phyloP scores from a whole-genome alignment of 148 eudicot species.

The Chenopodium quinoa region DNA sequence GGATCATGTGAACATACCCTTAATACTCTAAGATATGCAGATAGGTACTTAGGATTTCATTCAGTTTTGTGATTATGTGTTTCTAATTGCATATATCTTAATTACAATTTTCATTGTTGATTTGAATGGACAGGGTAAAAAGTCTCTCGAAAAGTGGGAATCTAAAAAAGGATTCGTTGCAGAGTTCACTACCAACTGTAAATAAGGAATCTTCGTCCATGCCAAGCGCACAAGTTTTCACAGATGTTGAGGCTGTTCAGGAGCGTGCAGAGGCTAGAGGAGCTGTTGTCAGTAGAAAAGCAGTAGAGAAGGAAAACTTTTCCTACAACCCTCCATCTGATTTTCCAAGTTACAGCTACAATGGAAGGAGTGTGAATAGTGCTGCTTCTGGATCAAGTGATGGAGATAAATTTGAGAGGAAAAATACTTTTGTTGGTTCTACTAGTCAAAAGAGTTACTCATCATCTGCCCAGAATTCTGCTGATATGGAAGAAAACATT shows the following conservation, averaged over 20 bases:
- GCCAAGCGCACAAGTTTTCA: conserved; percentile 41
- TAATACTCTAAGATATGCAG: conserved; percentile 98
- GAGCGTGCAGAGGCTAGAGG: conserved; percentile 61
- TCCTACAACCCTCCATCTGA: conserved; percentile 49
- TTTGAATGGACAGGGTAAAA: conserved; percentile 70
- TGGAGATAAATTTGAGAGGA: conserved; percentile 49
- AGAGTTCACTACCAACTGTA: conserved; percentile 45
- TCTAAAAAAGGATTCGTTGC: conserved; percentile 67
- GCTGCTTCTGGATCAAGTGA: conserved; percentile 37
- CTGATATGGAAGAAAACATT: conserved; percentile 59
- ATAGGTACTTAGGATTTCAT: conserved; percentile 47
- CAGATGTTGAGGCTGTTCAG: conserved; percentile 53
- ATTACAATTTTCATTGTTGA: neutral
- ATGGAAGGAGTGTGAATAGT: conserved; percentile 45
- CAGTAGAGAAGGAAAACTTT: conserved; percentile 45
- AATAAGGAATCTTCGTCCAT: conserved; percentile 57
- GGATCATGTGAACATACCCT: conserved; percentile 98
- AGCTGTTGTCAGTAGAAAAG: conserved; percentile 56
- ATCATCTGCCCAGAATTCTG: conserved; percentile 39
- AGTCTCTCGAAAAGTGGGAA: conserved; percentile 92
- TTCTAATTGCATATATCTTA: neutral
- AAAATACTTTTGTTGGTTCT: conserved; percentile 42
- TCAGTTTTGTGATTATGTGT: neutral
- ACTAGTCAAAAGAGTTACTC: conserved; percentile 44
- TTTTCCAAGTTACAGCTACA: conserved; percentile 44